These are phyloP conservation scores for Serendipita vermifera DNA, from an alignment of 768 basidiomycete species.

Conservation along the genomic window DNA sequence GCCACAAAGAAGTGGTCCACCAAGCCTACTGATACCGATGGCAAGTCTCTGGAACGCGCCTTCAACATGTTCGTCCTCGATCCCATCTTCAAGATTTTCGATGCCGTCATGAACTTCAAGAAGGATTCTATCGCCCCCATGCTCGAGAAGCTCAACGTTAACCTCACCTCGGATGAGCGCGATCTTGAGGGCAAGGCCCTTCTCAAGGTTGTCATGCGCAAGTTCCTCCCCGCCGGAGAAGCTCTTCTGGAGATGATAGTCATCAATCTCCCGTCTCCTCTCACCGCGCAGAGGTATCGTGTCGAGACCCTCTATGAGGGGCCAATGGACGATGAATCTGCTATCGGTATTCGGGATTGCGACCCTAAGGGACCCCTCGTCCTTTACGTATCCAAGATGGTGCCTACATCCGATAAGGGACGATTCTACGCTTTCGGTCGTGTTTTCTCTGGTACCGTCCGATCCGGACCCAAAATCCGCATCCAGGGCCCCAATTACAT, in stretches of 20 bases:
- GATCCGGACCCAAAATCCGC: constrained; percentile 93
- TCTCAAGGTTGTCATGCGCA: constrained; percentile 97
- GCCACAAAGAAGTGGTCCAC: constrained; percentile 93
- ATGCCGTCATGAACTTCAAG: constrained; percentile 98
- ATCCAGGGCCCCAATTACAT: constrained; percentile 99
- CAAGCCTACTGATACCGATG: constrained; percentile 56
- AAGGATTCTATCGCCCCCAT: constrained; percentile 73
- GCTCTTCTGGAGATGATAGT: constrained; percentile 99
- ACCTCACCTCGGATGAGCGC: constrained; percentile 74
- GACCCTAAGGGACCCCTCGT: constrained; percentile 94
- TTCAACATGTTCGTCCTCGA: constrained; percentile 98
- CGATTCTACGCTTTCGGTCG: constrained; percentile 99
- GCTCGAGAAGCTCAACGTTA: constrained; percentile 93
- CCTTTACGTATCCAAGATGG: constrained; percentile 99
- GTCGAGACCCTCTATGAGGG: constrained; percentile 99
- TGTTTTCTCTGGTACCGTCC: constrained; percentile 98
- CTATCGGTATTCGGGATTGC: constrained; percentile 96
- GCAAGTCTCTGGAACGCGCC: constrained; percentile 90
- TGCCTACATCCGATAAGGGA: constrained; percentile 98
- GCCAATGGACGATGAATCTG: constrained; percentile 99
- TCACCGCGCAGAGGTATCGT: constrained; percentile 95
- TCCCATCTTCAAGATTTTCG: constrained; percentile 98
- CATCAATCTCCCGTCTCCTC: constrained; percentile 95
- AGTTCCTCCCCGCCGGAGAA: constrained; percentile 98
- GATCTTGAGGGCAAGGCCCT: constrained; percentile 92